Conservation (phyloP, 352 stramenopile species). For the Globisporangium iwayamae region DNA sequence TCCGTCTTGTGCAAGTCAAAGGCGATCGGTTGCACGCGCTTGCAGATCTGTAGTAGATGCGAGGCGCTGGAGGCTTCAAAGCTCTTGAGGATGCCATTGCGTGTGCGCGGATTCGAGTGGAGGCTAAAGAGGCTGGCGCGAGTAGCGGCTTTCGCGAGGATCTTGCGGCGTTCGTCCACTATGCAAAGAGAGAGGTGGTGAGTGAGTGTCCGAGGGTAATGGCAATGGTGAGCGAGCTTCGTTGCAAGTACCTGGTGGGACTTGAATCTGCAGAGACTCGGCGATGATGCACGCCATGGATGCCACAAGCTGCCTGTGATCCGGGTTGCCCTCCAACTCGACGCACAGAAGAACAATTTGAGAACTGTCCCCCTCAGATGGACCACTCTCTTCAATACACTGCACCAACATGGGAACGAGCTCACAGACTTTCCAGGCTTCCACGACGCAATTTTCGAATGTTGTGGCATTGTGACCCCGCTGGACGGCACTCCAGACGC, state of each 20-base stretch:
- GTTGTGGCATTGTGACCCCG: slow-evolving; percentile 12
- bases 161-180: slow-evolving; percentile 7
- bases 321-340: slow-evolving; percentile 9
- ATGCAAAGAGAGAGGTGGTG: neutral
- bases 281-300: slow-evolving; percentile 31
- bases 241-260: slow-evolving; percentile 26
- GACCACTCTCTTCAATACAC: neutral
- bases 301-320: slow-evolving; percentile 27
- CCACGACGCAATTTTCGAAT: slow-evolving; percentile 17
- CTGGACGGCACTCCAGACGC: slow-evolving; percentile 19
- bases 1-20: slow-evolving; percentile 13
- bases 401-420: slow-evolving; percentile 12
- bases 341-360: slow-evolving; percentile 14
- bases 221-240: neutral
- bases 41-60: slow-evolving; percentile 16
- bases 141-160: neutral
- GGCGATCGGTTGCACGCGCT: slow-evolving; percentile 7
- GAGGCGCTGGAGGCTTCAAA: slow-evolving; percentile 9
- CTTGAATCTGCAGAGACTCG: slow-evolving; percentile 17
- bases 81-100: slow-evolving; percentile 15
- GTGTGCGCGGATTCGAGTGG: slow-evolving; percentile 15
- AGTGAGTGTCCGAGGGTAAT: neutral
- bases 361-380: neutral
- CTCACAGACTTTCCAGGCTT: slow-evolving; percentile 23
- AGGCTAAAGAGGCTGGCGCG: slow-evolving; percentile 18